Evolutionary conservation across 2,329 filamentous ascomycete genomes (phyloP), one percentile per base, ranked within the genome.

Genomic region (Exophiala mesophila): DNA sequence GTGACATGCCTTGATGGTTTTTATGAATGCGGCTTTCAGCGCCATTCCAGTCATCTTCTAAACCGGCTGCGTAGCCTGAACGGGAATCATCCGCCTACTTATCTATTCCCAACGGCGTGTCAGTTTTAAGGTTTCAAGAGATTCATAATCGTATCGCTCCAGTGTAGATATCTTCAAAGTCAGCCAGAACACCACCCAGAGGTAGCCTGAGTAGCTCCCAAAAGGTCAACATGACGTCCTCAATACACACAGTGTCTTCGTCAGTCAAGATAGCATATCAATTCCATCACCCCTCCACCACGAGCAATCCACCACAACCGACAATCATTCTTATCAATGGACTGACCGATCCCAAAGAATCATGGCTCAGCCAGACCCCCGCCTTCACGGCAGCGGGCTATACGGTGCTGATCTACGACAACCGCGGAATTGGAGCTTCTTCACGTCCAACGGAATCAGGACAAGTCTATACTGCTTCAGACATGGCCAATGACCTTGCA

Each of bases 321-420:
- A 16, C 39, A 3, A 32, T 48, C 32, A 36, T 48, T n/a, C 33
- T 48, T 8, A 41, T 48, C 33, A 45, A 44, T 34, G 45, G 45
- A 28, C 45, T 48, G 13, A 41, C 41, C 5, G 45, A 48, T 38
- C 16, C 45, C 10, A 38, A 48, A 33, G 29, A 23, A 16, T 37
- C 34, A 28, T 48, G 45, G 45, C 20, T 21, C 3, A 20, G 19
- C 5, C 45, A 48, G 18, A 13, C 41, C 33, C 31, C 41, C 7
- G 17, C 45, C 21, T 41, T 45, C 23, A 39, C 38, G 10, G 8
- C 7, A 5, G 45, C 41, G 2, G 45, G 45, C 1, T 48, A 48
- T 37, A 36, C 36, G 8, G 45, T 48, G 12, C 29, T 48, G 15
- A 48, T 37, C 15, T 48, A 45, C 41, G 45, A 48, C 41, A 48